phyloP scores from a whole-genome alignment of 2,329 filamentous ascomycete genomes.

The Aspergillus neoniger region DNA sequence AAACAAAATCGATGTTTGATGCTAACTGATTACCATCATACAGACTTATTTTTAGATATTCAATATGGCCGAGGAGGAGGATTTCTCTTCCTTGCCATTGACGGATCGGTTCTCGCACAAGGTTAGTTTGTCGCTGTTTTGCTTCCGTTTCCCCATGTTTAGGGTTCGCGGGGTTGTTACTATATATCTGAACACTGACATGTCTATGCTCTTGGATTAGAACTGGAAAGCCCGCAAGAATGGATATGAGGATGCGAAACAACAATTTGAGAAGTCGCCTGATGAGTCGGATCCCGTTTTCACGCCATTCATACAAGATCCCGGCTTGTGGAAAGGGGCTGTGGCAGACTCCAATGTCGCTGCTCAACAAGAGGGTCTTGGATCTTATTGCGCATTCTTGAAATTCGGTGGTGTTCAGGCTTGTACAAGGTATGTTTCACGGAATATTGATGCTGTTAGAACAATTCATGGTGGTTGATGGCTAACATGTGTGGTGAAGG shows the following conservation, averaged over 20 bases:
- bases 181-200: constrained; percentile 23
- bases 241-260: constrained; percentile 89
- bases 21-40: constrained; percentile 7
- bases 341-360: constrained; percentile 95
- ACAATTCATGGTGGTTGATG: background rate
- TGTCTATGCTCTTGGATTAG: constrained; percentile 42
- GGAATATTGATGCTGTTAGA: background rate
- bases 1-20: background rate
- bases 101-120: constrained; percentile 48
- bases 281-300: constrained; percentile 86
- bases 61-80: constrained; percentile 47
- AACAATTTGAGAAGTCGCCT: constrained; percentile 80
- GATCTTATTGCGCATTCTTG: constrained; percentile 84
- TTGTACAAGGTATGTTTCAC: constrained; percentile 62
- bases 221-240: constrained; percentile 96
- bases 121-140: constrained; percentile 27
- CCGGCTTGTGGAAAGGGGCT: constrained; percentile 85
- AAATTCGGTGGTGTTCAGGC: constrained; percentile 84
- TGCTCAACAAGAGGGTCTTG: constrained; percentile 89
- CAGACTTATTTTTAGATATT: constrained; percentile 13
- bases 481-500: constrained; percentile 42
- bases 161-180: background rate
- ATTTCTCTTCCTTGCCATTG: constrained; percentile 47
- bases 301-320: constrained; percentile 81
- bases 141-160: too few species aligned